phyloP scores from a whole-genome alignment of 768 basidiomycete genomes.

The Leccinum rimulosum region DNA sequence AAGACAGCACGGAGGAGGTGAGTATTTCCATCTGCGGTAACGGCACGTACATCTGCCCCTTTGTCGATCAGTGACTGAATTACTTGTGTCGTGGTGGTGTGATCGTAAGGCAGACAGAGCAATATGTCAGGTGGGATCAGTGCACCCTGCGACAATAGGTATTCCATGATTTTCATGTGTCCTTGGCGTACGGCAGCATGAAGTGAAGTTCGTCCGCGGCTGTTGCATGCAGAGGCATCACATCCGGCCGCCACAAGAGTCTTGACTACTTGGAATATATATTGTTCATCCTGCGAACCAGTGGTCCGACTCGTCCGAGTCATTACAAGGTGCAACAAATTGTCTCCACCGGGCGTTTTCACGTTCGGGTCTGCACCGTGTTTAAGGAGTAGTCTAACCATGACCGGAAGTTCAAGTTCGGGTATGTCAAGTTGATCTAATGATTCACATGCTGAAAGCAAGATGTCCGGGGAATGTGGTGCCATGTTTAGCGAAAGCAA shows the following conservation, averaged over 20 bases:
- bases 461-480: background rate
- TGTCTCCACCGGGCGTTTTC: background rate
- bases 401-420: background rate
- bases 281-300: accelerated
- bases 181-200: accelerated
- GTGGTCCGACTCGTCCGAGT: no score
- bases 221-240: background rate
- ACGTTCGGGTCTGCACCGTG: background rate
- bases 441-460: background rate
- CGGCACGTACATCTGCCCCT: background rate
- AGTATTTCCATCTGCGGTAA: background rate
- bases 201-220: background rate
- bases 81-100: background rate
- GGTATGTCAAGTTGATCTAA: accelerated
- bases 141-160: background rate
- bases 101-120: background rate
- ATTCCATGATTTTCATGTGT: background rate
- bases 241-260: background rate
- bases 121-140: background rate
- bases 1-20: accelerated
- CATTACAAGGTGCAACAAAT: background rate
- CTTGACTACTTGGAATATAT: background rate
- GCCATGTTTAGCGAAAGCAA: background rate
- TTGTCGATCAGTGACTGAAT: background rate
- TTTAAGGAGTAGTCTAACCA: background rate